Evolutionary conservation across 1,139 yeast genomes (phyloP).

Genomic region (Yamadazyma friedrichii): DNA sequence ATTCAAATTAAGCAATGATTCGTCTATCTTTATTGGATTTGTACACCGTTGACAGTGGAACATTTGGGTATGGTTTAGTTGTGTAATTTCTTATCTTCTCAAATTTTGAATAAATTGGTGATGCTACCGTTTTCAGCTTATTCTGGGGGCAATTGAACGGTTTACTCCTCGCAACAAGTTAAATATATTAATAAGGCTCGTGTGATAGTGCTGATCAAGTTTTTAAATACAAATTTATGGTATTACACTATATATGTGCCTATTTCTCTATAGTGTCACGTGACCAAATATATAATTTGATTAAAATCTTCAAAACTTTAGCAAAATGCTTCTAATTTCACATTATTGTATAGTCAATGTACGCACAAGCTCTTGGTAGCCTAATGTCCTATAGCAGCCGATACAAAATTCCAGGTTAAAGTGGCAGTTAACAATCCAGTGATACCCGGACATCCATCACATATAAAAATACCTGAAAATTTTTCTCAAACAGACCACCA

Average conservation of each 20-base stretch:
- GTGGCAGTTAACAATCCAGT: neutral
- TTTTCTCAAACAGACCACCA: conserved; percentile 1
- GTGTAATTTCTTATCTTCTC: neutral
- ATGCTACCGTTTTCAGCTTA: neutral
- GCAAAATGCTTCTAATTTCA: no score
- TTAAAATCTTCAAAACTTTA: neutral
- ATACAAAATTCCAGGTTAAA: neutral
- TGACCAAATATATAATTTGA: neutral
- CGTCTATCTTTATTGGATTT: conserved; percentile 29
- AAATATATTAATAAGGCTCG: no score
- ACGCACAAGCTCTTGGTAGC: no score
- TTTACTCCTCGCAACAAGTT: no score
- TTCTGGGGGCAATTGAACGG: neutral
- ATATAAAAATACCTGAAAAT: conserved; percentile 1
- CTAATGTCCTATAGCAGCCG: no score
- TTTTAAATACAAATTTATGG: no score
- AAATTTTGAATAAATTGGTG: neutral
- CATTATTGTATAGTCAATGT: no score
- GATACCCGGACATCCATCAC: conserved; percentile 8
- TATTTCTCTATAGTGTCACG: neutral
- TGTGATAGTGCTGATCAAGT: no score
- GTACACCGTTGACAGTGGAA: conserved; percentile 36
- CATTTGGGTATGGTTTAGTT: neutral
- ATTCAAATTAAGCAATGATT: conserved; percentile 28
- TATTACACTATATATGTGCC: no score